These are phyloP conservation scores for Diplodia mutila DNA, from an alignment of 2,329 filamentous ascomycete species.

Conservation along the genomic window DNA sequence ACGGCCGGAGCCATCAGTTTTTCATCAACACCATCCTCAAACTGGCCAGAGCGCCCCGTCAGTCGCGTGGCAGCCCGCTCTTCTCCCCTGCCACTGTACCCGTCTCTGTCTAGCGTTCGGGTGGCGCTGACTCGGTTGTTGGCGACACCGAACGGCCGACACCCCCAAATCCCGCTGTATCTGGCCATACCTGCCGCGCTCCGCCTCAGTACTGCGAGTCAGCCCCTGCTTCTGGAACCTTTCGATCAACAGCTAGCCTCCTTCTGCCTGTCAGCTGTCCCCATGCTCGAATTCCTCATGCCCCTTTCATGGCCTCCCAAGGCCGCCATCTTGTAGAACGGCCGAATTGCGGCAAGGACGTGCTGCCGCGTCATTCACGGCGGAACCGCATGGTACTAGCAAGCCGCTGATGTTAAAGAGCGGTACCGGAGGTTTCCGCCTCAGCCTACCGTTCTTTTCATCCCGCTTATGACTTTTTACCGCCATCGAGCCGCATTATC, in stretches of 20 bases:
- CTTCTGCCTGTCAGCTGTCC: background rate
- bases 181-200: background rate
- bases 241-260: background rate
- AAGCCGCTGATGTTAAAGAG: too few species aligned
- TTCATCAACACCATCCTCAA: background rate
- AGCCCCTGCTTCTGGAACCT: background rate
- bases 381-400: too few species aligned
- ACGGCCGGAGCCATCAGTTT: background rate
- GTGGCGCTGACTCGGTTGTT: background rate
- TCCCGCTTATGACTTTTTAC: background rate
- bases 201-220: background rate
- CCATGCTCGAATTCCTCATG: background rate
- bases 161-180: background rate
- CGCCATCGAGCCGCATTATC: background rate
- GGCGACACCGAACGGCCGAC: background rate
- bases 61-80: slow-evolving; percentile 1
- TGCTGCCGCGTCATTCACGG: too few species aligned
- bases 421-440: too few species aligned
- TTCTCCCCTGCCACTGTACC: background rate
- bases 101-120: background rate
- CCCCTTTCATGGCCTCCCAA: background rate
- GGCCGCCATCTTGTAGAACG: too few species aligned
- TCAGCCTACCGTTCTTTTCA: background rate
- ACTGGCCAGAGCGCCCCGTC: background rate
- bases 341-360: too few species aligned